A percentile compares a stretch with the other conserved stretches of the same genome.
Conservation (phyloP, 129 eudicot species). For the Silybum marianum region DNA sequence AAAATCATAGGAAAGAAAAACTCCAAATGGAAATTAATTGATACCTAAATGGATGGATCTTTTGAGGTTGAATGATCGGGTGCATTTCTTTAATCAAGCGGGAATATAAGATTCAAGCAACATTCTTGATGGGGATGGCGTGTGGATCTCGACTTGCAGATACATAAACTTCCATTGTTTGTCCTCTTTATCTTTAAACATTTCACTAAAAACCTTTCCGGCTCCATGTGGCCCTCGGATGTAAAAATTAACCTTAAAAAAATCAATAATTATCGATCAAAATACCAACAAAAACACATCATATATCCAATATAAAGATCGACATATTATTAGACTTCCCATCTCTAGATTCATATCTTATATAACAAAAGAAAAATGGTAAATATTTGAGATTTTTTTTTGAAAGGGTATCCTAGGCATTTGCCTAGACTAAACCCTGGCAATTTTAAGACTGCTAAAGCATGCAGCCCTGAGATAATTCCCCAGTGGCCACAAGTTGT, state of each 20-base stretch:
- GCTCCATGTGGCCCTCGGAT: constrained; percentile 94
- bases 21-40: neutral
- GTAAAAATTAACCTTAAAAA: constrained; percentile 69
- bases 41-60: constrained; percentile 17
- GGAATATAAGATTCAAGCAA: constrained; percentile 90
- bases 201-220: constrained; percentile 70
- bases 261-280: neutral
- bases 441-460: no score
- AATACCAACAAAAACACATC: neutral
- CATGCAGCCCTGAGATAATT: no score
- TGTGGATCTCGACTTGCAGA: constrained; percentile 70
- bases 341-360: neutral
- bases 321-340: no score
- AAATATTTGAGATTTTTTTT: no score
- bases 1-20: constrained; percentile 6
- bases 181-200: constrained; percentile 84
- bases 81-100: constrained; percentile 39
- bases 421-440: no score
- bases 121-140: constrained; percentile 72
- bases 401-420: no score
- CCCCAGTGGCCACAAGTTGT: no score
- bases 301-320: no score
- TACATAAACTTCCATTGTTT: constrained; percentile 88
- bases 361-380: neutral
- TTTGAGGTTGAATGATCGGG: constrained; percentile 10